Base-by-base conservation (phyloP, 1,139 yeast species). In the Blastobotrys malaysiensis region DNA sequence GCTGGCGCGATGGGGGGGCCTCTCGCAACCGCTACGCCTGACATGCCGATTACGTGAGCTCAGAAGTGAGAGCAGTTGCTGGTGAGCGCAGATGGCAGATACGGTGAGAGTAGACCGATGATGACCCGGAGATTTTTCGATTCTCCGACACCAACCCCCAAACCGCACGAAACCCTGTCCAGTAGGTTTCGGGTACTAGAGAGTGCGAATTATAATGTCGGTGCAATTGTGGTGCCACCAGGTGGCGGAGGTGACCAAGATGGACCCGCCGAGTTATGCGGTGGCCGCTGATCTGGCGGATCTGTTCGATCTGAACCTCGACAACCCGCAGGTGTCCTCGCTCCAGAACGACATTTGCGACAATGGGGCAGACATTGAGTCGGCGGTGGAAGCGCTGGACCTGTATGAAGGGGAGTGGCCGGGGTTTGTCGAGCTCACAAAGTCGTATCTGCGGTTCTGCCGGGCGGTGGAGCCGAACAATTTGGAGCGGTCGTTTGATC, bases 391-490 rank as follows among this genome's bases (percentile, higher is more conserved):
- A 5, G 54, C 64, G 1, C 61, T 61, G 20, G 71, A 76, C 18
- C 63, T 77, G 2, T 72, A 70, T 39, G 69, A 73, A 18, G 75
- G 76, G 5, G 76, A 70, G 63, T 79, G 82, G 81, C 69, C 76
- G 0, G 82, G 85, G 0, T 81, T 86, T 61, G 79, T 76, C 48
- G 77, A 75, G 44, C 68, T 84, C 22, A 69, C 82, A 1, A 68
- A 70, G 1, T 71, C 80, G 24, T 87, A 84, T 64, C 65, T 87
- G 19, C 64, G 69, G 39, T 73, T 82, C 51, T 73, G 82, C 46
- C 71, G 78, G 48, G 83, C 82, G 58, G 67, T 85, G 50, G 79
- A 85, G 59, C 88, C 93, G 0, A 73, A 80, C 74, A 79, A 87
- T 1, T 59, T 76, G 1, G 66, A 78, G 9, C 77, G 74, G 36